Base-by-base conservation (phyloP, 371 early-diverging fungal genomes). In the Mortierella sp. region DNA sequence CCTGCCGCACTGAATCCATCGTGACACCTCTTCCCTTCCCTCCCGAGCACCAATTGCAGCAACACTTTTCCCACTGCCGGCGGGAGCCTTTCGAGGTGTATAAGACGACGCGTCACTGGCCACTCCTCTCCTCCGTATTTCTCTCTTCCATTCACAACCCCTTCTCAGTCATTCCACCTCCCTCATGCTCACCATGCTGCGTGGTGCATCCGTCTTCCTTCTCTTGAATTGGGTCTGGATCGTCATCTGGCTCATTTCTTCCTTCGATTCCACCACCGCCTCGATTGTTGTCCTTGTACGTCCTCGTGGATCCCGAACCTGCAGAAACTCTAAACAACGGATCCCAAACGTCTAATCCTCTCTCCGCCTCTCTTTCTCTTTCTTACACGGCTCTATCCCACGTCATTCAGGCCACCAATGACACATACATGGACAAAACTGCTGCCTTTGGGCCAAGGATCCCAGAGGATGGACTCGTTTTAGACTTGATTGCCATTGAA, bases 361-460 rank as follows among this genome's bases (percentile, higher is more conserved):
- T n/a, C 14, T 34, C 45, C 41, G 16, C 25, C 27, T 47, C 16
- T 40, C 39, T 39, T 19, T 29, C 49, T 27, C 40, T 5, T 25
- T 7, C 7, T 19, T n/a, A 2, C 28, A 34, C 34, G 17, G 17
- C 21, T 22, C 37, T 27, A 12, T 7, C 34, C 10, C 34, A 10
- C 34, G 10, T 34, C 34, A 34, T 34, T 34, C 34, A 87, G 88
- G 79, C 83, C 27, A 82, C 82, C 40, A 88, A 88, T 68, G 80
- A 81, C 65, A 80, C 85, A 9, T 85, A 78, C 62, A 64, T 82
- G 25, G 87, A 87, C 69, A 81, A 85, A 13, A 81, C 80, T 24
- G 90, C 91, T 9, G 82, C 88, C 5, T 90, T 91, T 81, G 90
- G 90, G 1, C 86, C 88, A 41, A 79, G 86, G 39, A 61, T 89